Evolutionary conservation across 805 yeast genomes (phyloP), one percentile per base, ranked within the genome.

Genomic region (Jamesozyma gamospora): DNA sequence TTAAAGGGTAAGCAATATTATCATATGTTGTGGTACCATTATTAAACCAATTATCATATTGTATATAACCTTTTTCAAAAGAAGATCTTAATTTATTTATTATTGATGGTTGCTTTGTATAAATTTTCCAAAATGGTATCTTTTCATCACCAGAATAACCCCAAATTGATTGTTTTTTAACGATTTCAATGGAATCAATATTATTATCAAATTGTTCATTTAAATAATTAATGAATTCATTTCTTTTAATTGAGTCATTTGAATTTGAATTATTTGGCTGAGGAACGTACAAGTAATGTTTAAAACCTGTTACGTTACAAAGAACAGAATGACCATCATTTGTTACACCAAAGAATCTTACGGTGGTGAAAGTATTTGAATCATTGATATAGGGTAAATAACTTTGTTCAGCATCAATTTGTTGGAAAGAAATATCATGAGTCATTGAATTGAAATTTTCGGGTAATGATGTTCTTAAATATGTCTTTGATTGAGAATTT

Each of bases 311-410:
- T 13, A 92, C 92, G 50, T 82, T 86, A 64, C 97, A 88, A 48
- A 88, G 69, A 16, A 92, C 84, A 0, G 96, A 83, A 54, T 86
- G 67, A 4, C 99, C 99, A 41, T 75, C 79, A 42, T 70, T 74
- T 1, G 97, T 87, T 30, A 94, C 87, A 41, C 99, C 99, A 60
- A 88, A 92, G 54, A 94, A 81, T 40, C 96, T 72, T 0, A 88
- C 83, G 1, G 75, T 70, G 0, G 82, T 73, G 19, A 72, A 67
- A 4, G 64, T 59, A 31, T 54, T 52, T 27, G 50, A 51, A 41
- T 56, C 64, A 12, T 36, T 41, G 4, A 49, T 78, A 21, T 38
- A 37, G 28, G 74, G 73, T 8, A 73, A 56, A 24, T 63, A 56
- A 3, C 83, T 73, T 52, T 92, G 98, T 53, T 92, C 97, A 1